Evolutionary conservation across 2,329 filamentous ascomycete genomes (phyloP), one percentile per base, ranked within the genome.

Genomic region (Aspergillus hiratsukae): DNA sequence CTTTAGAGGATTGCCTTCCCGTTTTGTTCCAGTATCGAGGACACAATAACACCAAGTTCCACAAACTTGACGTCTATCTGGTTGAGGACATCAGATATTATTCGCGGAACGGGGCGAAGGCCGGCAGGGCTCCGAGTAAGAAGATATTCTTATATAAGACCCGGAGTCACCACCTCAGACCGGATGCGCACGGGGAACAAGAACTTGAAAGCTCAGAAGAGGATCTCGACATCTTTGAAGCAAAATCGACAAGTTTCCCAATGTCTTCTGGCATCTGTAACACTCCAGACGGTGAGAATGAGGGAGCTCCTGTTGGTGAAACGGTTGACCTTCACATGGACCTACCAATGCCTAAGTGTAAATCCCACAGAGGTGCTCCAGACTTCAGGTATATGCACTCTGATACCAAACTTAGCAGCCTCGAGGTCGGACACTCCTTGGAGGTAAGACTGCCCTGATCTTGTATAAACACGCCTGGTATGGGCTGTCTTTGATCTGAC

Each of bases 381-480:
- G 52, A 52, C 9, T 56, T 49, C 43, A 51, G 51, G 14, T 45
- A 28, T 45, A 59, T 61, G 59, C 59, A 61, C 48, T 59, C 53
- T 49, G 58, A 57, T 45, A 57, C 57, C 19, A 48, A 53, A 37
- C 57, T 59, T 23, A 53, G 57, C 49, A 61, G 57, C 17, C 54
- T 57, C 10, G 40, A 50, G 21, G 54, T 61, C 14, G 49, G 29
- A 10, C 59, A 61, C 27, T 61, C 54, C 57, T 48, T 61, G n/a
- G 57, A 61, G 57, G 59, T 61, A 56, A 51, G 57, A 25, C 19
- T 3, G 10, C 5, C 21, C 27, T 17, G 9, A 9, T 9, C 28
- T n/a, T n/a, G n/a, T n/a, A n/a, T n/a, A n/a, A n/a, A n/a, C 19
- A 54, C 23, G 54, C 46, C 11, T 40, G 29, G 5, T n/a, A 35